A percentile compares a stretch with the other conserved stretches of the same genome.
These are phyloP conservation scores for Aristolochia contorta DNA, from an alignment of 164 flowering plant genomes.

Conservation along the genomic window DNA sequence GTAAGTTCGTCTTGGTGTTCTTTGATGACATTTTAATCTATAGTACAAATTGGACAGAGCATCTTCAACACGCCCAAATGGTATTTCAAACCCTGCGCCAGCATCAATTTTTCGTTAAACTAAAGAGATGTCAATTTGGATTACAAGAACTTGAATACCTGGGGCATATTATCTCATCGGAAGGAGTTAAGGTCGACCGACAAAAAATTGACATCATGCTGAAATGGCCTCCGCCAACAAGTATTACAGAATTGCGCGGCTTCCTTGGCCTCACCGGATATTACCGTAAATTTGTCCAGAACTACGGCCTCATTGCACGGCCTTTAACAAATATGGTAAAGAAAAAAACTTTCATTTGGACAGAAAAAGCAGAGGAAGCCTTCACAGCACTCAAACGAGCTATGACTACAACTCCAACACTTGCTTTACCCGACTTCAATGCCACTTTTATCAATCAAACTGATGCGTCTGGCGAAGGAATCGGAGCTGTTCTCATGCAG, in stretches of 20 bases:
- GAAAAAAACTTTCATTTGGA: neutral
- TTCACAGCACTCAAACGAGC: neutral
- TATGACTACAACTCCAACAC: too few species aligned
- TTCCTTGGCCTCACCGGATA: constrained; percentile 5
- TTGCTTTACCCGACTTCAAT: neutral
- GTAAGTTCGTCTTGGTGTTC: neutral
- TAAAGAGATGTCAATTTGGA: neutral
- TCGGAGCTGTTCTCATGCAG: neutral
- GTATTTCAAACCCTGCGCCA: neutral
- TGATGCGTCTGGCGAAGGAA: neutral
- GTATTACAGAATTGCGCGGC: neutral
- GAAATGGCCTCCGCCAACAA: neutral
- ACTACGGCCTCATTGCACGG: neutral
- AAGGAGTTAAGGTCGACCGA: neutral
- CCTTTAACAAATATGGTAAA: constrained; percentile 4
- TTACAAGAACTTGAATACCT: neutral
- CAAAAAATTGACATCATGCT: neutral
- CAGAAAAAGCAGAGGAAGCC: neutral
- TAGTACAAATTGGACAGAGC: neutral
- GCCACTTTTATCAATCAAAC: neutral
- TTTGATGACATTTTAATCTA: neutral
- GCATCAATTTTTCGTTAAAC: neutral
- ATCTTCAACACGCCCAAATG: neutral
- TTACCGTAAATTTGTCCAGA: neutral
- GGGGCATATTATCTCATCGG: neutral